These are phyloP conservation scores for Chaetomiaceae sp. DNA, from an alignment of 2,329 filamentous ascomycete genomes.

Conservation along the genomic window DNA sequence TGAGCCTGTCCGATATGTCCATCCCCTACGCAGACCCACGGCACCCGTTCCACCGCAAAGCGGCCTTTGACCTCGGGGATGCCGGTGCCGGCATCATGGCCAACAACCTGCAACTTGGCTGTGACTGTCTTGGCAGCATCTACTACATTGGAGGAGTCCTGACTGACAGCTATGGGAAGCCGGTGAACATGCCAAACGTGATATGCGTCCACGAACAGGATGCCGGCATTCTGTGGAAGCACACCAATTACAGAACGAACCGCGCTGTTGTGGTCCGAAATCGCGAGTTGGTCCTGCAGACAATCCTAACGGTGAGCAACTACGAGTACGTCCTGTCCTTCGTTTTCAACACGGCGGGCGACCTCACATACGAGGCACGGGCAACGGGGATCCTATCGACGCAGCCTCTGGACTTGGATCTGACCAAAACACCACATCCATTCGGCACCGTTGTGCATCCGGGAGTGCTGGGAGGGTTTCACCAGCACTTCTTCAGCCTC, in stretches of 20 bases:
- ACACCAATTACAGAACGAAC: constrained; percentile 63
- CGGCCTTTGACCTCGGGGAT: constrained; percentile 65
- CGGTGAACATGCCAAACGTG: constrained; percentile 53
- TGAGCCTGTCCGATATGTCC: constrained; percentile 59
- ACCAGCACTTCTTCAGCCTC: constrained; percentile 73
- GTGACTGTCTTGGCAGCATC: constrained; percentile 64
- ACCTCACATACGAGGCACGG: constrained; percentile 56
- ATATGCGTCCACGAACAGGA: constrained; percentile 68
- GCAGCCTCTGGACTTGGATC: constrained; percentile 48
- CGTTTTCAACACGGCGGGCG: constrained; percentile 60
- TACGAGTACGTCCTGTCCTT: constrained; percentile 67
- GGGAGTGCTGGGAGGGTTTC: constrained; percentile 61
- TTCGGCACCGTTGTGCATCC: constrained; percentile 59
- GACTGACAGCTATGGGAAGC: constrained; percentile 49
- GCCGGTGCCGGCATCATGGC: constrained; percentile 60
- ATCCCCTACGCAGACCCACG: constrained; percentile 61
- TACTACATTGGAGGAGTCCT: constrained; percentile 52
- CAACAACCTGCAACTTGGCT: constrained; percentile 63
- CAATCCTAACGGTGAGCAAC: constrained; percentile 64
- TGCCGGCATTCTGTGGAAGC: constrained; percentile 65
- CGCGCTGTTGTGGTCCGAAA: constrained; percentile 58
- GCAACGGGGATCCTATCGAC: constrained; percentile 63
- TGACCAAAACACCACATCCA: constrained; percentile 43
- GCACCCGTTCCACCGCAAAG: constrained; percentile 59
- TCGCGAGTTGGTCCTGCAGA: constrained; percentile 62